phyloP scores from a whole-genome alignment of 1,139 yeast genomes.

The Cylindricascospora bacillispora region DNA sequence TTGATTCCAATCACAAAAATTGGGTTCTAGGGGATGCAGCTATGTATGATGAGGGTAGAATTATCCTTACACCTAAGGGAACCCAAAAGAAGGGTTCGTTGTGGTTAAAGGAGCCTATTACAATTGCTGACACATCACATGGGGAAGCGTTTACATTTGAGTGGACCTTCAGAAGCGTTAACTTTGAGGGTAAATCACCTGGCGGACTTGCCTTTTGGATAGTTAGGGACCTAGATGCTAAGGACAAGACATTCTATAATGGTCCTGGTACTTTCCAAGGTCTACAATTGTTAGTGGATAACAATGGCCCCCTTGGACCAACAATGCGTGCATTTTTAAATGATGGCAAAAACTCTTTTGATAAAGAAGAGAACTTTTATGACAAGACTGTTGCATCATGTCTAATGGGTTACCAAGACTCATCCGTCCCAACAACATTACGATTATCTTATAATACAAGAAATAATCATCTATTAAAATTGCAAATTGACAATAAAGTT shows the following conservation, averaged over 20 bases:
- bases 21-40: conserved; percentile 29
- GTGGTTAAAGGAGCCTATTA: conserved; percentile 31
- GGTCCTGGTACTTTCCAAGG: conserved; percentile 40
- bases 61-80: conserved; percentile 30
- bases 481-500: conserved; percentile 57
- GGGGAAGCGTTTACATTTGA: conserved; percentile 37
- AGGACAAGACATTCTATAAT: conserved; percentile 10
- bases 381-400: conserved; percentile 41
- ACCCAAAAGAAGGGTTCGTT: conserved; percentile 32
- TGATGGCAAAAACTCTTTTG: conserved; percentile 31
- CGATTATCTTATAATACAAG: conserved; percentile 45
- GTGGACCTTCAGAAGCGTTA: conserved; percentile 3
- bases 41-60: conserved; percentile 29
- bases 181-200: conserved; percentile 4
- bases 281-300: conserved; percentile 41
- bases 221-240: conserved; percentile 25
- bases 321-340: conserved; percentile 41
- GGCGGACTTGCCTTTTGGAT: conserved; percentile 20
- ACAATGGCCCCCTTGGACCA: conserved; percentile 33
- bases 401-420: conserved; percentile 45
- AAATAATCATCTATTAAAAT: conserved; percentile 35
- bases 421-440: conserved; percentile 57
- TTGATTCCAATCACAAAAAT: no score
- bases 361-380: conserved; percentile 17
- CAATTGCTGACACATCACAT: conserved; percentile 5